These are phyloP conservation scores for Cryphonectria nitschkei DNA, from an alignment of 2,329 filamentous ascomycete species.

Conservation along the genomic window DNA sequence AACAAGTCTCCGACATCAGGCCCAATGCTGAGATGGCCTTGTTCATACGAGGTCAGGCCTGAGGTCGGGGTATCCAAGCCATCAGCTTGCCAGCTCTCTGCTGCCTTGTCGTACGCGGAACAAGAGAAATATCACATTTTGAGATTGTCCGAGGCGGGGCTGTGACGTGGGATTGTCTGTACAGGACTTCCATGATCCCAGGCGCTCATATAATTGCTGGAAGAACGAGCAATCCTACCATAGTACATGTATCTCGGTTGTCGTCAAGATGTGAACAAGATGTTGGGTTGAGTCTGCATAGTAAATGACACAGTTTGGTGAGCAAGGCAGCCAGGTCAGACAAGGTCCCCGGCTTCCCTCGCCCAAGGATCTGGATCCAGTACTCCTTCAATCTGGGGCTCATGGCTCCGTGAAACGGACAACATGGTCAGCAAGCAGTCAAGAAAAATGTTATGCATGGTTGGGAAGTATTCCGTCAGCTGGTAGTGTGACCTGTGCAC, in stretches of 20 bases:
- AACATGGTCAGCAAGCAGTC: background rate
- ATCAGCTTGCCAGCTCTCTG: background rate
- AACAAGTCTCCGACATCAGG: background rate
- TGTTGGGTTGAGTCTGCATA: background rate
- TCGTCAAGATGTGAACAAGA: background rate
- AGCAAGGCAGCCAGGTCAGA: background rate
- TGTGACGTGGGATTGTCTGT: background rate
- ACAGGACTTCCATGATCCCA: background rate
- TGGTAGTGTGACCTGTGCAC: background rate
- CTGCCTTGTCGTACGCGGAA: background rate
- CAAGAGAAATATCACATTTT: background rate
- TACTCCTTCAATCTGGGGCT: background rate
- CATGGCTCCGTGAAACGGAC: background rate
- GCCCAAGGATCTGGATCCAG: slow-evolving; percentile 3
- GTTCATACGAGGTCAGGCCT: background rate
- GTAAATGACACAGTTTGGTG: background rate
- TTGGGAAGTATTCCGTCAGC: background rate
- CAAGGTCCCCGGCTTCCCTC: background rate
- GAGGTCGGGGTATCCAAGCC: background rate
- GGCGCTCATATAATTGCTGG: background rate
- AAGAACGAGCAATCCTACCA: background rate
- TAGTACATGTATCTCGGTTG: background rate
- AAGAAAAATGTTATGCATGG: background rate
- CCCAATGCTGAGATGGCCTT: background rate
- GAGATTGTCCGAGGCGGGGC: slow-evolving; percentile 2